Base-by-base conservation (phyloP, 805 yeast species). In the Candida maesae region DNA sequence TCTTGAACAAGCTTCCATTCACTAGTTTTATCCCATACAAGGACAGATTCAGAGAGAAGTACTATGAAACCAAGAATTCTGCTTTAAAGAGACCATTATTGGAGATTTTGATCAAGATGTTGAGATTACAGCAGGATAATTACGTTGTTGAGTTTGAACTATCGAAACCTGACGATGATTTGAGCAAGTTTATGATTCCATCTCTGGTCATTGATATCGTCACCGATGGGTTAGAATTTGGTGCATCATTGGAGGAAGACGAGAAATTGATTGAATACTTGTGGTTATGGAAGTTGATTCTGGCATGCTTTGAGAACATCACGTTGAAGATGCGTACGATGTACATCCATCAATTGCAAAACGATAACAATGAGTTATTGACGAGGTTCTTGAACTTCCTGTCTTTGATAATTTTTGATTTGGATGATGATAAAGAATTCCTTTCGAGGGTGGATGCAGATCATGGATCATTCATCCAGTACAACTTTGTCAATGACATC, bases 201-300 rank as follows among this genome's bases (percentile, higher is more conserved):
- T 34, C 47, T 16, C 28, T n/a, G 2, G 56, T 84, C 24, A 44
- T 81, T 8, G 48, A 61, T 0, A 53, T 55, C 23, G 49, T 74
- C 6, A 38, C 49, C 6, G 41, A 50, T 6, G 50, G 58, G 2
- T 53, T 63, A 21, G 57, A 64, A 4, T 53, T 58, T 26, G 55
- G 53, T n/a, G n/a, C n/a, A 13, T 53, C 53, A 16, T 50, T 52
- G 40, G 72, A 70, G 31, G 65, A 66, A 19, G 65, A 62, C 17
- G 44, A 50, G 21, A 57, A 55, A 4, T 56, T 69, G 33, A 54
- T 70, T 21, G 65, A 59, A 16, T 83, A 74, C 54, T 50, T 83
- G 25, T 81, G 85, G 81, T 65, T 78, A 41, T 89, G 95, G 95
- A 65, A 63, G 46, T 64, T 86, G 39, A 59, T 84, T 0, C 69